These are phyloP conservation scores for Cyamopsis tetragonoloba DNA, from an alignment of 306 rosid species.

Conservation along the genomic window DNA sequence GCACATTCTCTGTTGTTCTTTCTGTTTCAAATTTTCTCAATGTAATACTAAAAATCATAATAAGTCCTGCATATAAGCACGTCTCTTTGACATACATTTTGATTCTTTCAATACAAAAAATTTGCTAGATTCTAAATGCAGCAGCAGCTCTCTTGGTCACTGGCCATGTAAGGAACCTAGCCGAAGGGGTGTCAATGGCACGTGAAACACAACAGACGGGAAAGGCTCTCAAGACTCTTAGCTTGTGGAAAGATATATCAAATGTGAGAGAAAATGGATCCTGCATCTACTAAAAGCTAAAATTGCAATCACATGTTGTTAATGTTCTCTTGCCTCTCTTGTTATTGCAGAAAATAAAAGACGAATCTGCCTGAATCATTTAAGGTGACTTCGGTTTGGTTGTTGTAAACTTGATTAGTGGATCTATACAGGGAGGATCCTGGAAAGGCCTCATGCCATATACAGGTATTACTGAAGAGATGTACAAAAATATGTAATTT, in stretches of 20 bases:
- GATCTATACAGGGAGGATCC: constrained; percentile 9
- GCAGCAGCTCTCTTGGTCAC: constrained; percentile 82
- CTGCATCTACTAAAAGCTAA: not conserved
- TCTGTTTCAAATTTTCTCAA: not conserved
- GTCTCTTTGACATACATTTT: constrained; percentile 1
- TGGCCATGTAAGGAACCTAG: constrained; percentile 53
- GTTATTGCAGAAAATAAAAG: constrained; percentile 46
- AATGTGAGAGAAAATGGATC: constrained; percentile 43
- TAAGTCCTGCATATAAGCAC: not conserved
- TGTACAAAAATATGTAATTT: constrained; percentile 21
- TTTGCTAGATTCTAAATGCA: constrained; percentile 70
- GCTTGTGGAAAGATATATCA: constrained; percentile 57
- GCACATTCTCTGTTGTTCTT: not conserved
- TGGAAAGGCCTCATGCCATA: not conserved
- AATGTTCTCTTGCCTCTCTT: not conserved
- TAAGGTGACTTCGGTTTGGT: not conserved
- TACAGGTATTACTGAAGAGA: constrained; percentile 13
- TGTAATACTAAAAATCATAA: not conserved
- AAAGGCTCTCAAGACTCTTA: constrained; percentile 69
- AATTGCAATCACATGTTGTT: not conserved
- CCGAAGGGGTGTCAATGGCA: constrained; percentile 70
- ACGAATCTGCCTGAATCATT: constrained; percentile 16
- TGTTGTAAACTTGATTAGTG: not conserved
- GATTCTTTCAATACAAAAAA: not conserved
- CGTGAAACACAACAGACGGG: constrained; percentile 78